Percentiles rank a stretch among this genome's conserved stretches.
These are phyloP conservation scores for Penicillium psychrofluorescens DNA, from an alignment of 495 filamentous ascomycete genomes.

Conservation along the genomic window DNA sequence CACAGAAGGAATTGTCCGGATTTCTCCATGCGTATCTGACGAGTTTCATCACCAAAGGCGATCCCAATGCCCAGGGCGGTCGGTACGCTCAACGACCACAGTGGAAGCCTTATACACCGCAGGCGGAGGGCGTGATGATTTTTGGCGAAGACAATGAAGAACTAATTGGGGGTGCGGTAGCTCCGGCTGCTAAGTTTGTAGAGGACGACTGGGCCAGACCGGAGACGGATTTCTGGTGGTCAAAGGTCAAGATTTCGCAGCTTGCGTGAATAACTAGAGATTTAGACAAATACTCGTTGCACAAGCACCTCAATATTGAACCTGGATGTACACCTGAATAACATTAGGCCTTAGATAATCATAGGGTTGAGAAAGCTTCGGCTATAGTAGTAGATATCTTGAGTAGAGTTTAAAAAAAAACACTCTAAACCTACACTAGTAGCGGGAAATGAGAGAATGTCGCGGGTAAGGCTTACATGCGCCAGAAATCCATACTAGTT, in stretches of 20 bases:
- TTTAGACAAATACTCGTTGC: background rate
- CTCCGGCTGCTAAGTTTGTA: constrained; percentile 35
- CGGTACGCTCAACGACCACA: constrained; percentile 22
- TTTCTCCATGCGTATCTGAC: constrained; percentile 50
- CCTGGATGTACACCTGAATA: no score
- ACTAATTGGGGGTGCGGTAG: constrained; percentile 33
- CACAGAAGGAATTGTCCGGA: constrained; percentile 41
- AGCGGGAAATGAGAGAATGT: no score
- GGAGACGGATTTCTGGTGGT: constrained; percentile 55
- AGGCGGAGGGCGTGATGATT: constrained; percentile 28
- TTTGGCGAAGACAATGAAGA: constrained; percentile 62
- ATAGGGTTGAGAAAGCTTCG: no score
- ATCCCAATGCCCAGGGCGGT: constrained; percentile 36
- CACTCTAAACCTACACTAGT: no score
- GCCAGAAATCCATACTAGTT: no score
- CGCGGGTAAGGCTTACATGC: no score
- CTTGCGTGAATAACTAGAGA: constrained; percentile 10
- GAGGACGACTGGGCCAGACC: constrained; percentile 35
- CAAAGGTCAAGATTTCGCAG: constrained; percentile 27
- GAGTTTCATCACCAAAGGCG: constrained; percentile 46
- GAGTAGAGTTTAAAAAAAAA: no score
- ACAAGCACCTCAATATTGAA: background rate
- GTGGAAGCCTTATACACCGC: constrained; percentile 18
- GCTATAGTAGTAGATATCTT: no score
- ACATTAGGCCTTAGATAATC: no score